These are phyloP conservation scores for Dactylellina leptospora DNA, from an alignment of 2,329 filamentous ascomycete species.

Conservation along the genomic window DNA sequence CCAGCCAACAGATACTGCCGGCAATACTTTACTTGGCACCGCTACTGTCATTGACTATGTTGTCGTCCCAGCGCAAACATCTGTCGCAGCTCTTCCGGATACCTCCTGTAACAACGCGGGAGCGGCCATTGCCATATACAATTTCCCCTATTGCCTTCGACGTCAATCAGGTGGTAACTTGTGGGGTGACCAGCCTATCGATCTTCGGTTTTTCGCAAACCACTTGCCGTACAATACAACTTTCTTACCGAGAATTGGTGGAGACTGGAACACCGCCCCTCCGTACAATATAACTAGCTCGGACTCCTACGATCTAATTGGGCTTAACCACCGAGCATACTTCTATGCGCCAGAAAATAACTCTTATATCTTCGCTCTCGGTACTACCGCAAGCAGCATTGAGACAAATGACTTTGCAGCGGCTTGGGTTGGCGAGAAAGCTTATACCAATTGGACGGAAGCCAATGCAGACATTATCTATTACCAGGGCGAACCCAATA, in stretches of 20 bases:
- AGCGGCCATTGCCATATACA: background rate
- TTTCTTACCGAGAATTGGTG: background rate
- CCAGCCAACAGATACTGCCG: slow-evolving; percentile 4
- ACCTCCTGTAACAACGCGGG: background rate
- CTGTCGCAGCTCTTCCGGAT: slow-evolving; percentile 1
- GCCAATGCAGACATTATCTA: slow-evolving; percentile 3
- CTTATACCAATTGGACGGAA: slow-evolving; percentile 1
- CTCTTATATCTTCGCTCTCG: slow-evolving; percentile 15
- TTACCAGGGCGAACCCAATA: slow-evolving; percentile 5
- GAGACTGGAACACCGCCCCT: background rate
- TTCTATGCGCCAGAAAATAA: background rate
- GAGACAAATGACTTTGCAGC: slow-evolving; percentile 3
- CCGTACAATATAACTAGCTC: background rate
- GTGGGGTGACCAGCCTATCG: background rate
- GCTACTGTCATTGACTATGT: slow-evolving; percentile 5
- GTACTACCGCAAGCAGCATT: slow-evolving; percentile 1
- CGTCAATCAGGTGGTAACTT: background rate
- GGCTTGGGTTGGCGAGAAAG: slow-evolving; percentile 3
- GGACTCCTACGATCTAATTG: background rate
- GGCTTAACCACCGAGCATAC: background rate
- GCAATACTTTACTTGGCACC: slow-evolving; percentile 1
- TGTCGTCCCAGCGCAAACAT: background rate
- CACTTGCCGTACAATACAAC: background rate
- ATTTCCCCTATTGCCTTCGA: background rate
- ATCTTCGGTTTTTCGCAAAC: background rate